Evolutionary conservation across 176 grass and related monocot genomes (phyloP).

Genomic region (Calamus simplicifolius): DNA sequence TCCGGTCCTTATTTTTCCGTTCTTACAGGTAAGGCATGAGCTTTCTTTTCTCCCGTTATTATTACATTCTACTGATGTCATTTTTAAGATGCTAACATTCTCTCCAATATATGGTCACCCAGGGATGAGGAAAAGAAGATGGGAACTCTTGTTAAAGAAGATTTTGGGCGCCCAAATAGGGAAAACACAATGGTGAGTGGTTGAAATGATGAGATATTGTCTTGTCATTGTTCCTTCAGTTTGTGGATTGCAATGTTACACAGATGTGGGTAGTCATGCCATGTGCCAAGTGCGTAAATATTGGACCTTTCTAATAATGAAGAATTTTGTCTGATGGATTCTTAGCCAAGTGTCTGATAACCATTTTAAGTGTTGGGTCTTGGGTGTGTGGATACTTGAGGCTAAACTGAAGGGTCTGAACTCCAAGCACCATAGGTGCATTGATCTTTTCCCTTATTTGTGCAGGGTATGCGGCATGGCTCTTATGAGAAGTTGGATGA

Average conservation of each 20-base stretch:
- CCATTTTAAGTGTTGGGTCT: no score
- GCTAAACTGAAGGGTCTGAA: no score
- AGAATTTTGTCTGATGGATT: no score
- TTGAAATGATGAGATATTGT: not conserved
- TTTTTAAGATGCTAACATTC: constrained; percentile 11
- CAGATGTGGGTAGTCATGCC: no score
- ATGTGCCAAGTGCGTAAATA: no score
- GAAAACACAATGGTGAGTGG: constrained; percentile 85
- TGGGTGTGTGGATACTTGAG: no score
- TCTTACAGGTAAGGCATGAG: constrained; percentile 62
- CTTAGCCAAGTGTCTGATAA: no score
- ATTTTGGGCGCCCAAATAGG: constrained; percentile 91
- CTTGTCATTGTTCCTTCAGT: constrained; percentile 6
- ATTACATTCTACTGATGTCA: not conserved
- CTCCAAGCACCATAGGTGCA: no score
- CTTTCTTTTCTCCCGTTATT: constrained; percentile 9
- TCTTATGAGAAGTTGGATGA: constrained; percentile 98
- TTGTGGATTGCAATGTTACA: not conserved
- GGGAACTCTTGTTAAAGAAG: constrained; percentile 95
- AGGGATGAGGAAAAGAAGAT: constrained; percentile 99
- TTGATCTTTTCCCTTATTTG: constrained; percentile 17
- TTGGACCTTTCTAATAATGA: no score
- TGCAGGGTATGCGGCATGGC: constrained; percentile 92
- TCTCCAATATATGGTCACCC: constrained; percentile 6
- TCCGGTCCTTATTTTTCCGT: constrained; percentile 91